phyloP scores from a whole-genome alignment of 495 filamentous ascomycete species.

The Schizothecium vesticola region DNA sequence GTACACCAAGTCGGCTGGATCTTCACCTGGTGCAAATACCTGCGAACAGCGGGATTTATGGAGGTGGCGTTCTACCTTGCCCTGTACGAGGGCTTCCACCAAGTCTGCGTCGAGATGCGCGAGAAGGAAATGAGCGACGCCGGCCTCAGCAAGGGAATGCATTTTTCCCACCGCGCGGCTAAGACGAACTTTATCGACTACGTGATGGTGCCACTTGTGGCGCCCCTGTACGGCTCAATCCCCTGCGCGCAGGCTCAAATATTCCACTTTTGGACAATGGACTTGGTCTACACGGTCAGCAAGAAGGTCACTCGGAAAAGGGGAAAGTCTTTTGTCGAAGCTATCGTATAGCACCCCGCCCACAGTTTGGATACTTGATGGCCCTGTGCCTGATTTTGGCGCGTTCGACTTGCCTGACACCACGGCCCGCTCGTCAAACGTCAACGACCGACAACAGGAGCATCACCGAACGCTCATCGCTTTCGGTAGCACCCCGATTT shows the following conservation, averaged over 20 bases:
- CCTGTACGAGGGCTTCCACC: constrained; percentile 59
- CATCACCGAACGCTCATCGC: background rate
- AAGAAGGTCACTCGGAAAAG: constrained; percentile 52
- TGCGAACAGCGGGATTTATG: constrained; percentile 54
- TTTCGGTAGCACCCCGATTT: background rate
- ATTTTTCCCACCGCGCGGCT: constrained; percentile 50
- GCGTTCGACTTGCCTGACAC: constrained; percentile 11
- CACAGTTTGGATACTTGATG: constrained; percentile 1
- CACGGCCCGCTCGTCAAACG: background rate
- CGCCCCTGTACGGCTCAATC: constrained; percentile 56
- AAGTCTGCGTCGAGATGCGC: constrained; percentile 48
- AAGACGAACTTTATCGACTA: constrained; percentile 52
- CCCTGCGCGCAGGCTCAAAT: constrained; percentile 58
- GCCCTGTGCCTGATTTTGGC: constrained; percentile 9
- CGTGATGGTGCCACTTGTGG: constrained; percentile 54
- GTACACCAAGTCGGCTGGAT: constrained; percentile 48
- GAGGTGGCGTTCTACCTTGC: constrained; percentile 54
- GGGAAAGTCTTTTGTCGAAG: constrained; percentile 38
- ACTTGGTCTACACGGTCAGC: constrained; percentile 61
- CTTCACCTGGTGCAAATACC: constrained; percentile 50
- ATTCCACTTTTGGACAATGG: constrained; percentile 61
- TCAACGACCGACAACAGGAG: background rate
- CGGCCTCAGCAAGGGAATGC: constrained; percentile 52
- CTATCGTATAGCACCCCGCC: constrained; percentile 35
- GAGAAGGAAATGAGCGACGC: constrained; percentile 60